Evolutionary conservation across 2,329 filamentous ascomycete species (phyloP).

Genomic region (Sarocladium kiliense): DNA sequence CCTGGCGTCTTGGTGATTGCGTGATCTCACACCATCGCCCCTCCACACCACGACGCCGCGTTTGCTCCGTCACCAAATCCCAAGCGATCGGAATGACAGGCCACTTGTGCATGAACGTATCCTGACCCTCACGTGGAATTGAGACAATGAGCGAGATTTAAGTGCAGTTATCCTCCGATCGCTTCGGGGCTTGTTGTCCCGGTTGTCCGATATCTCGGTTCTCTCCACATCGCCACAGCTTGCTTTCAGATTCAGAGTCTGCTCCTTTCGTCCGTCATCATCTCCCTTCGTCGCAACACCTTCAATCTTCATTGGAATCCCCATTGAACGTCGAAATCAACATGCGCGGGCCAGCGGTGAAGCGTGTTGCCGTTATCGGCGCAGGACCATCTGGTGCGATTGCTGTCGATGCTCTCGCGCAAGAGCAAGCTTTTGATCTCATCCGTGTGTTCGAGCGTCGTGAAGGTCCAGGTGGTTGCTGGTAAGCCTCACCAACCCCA

Average conservation of each 20-base stretch:
- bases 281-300: background rate
- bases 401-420: constrained; percentile 52
- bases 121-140: background rate
- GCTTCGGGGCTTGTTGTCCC: background rate
- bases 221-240: background rate
- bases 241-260: background rate
- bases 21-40: constrained; percentile 1
- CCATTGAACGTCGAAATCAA: background rate
- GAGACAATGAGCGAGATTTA: background rate
- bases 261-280: background rate
- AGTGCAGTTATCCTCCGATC: background rate
- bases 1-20: background rate
- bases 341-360: constrained; percentile 12
- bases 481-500: constrained; percentile 35
- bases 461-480: constrained; percentile 55
- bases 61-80: background rate
- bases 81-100: background rate
- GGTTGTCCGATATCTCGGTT: background rate
- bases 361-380: constrained; percentile 53
- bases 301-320: background rate
- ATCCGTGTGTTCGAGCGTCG: constrained; percentile 59
- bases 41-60: background rate
- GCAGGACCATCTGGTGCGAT: constrained; percentile 57
- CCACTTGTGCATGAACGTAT: background rate
- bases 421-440: constrained; percentile 52